Evolutionary conservation across 345 rosid species (phyloP).

Genomic region (Streptanthus diversifolius): DNA sequence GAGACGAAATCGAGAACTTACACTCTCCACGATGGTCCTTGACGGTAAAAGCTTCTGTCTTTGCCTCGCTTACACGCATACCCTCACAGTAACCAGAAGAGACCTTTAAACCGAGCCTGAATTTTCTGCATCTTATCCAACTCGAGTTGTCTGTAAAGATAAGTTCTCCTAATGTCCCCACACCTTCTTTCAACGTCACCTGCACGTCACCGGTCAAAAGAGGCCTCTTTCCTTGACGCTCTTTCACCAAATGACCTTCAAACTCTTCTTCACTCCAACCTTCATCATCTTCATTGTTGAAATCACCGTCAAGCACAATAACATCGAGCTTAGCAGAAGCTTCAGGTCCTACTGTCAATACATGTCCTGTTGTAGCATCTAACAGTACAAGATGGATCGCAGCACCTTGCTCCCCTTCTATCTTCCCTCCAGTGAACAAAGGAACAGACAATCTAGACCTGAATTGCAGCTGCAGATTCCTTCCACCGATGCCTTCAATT

Average conservation of each 20-base stretch:
- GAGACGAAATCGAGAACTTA: conserved; percentile 34
- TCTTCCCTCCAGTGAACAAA: conserved; percentile 92
- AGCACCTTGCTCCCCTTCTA: conserved; percentile 95
- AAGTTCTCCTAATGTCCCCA: conserved; percentile 90
- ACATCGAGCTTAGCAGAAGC: conserved; percentile 68
- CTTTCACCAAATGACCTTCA: conserved; percentile 82
- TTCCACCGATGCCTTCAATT: conserved; percentile 73
- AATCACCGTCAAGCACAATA: conserved; percentile 93
- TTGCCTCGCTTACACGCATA: conserved; percentile 82
- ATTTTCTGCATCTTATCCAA: conserved; percentile 97
- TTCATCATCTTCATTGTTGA: conserved; percentile 74
- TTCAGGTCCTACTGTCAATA: conserved; percentile 76
- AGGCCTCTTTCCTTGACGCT: conserved; percentile 94
- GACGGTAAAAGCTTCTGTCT: conserved; percentile 93
- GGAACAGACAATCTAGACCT: conserved; percentile 86
- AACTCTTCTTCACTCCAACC: conserved; percentile 84
- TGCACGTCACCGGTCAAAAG: conserved; percentile 85
- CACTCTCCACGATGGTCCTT: conserved; percentile 99
- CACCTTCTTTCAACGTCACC: conserved; percentile 79
- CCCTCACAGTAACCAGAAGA: conserved; percentile 68
- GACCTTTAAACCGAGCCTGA: conserved; percentile 84
- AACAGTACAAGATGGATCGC: conserved; percentile 69
- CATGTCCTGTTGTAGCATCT: conserved; percentile 61
- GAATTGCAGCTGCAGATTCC: conserved; percentile 79
- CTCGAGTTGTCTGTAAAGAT: conserved; percentile 93